Evolutionary conservation across 106 monocot genomes (phyloP).

Genomic region (Phalaenopsis equestris): DNA sequence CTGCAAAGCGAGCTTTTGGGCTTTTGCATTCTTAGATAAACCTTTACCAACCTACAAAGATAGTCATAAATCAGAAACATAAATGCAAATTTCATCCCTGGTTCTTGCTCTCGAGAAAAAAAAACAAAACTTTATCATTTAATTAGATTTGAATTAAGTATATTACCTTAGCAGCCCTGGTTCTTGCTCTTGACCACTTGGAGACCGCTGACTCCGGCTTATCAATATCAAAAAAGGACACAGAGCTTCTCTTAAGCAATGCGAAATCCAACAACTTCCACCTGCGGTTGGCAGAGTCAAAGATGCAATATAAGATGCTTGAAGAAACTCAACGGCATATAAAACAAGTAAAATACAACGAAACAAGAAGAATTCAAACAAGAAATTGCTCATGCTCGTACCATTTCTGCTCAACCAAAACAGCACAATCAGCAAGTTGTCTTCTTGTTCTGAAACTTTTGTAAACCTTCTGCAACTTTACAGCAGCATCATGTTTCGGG

Average conservation of each 20-base stretch:
- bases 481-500: slow-evolving; percentile 64
- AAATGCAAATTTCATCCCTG: neutral
- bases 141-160: neutral
- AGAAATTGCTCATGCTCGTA: slow-evolving; percentile 4
- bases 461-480: slow-evolving; percentile 93
- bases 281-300: slow-evolving; percentile 25
- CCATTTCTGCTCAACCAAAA: slow-evolving; percentile 91
- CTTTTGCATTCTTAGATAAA: slow-evolving; percentile 78
- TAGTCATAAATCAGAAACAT: neutral
- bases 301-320: neutral
- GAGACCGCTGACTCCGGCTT: slow-evolving; percentile 75
- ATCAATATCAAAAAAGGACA: slow-evolving; percentile 81
- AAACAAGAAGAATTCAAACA: neutral
- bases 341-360: neutral
- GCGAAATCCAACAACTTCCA: slow-evolving; percentile 96
- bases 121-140: neutral
- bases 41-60: slow-evolving; percentile 82
- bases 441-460: slow-evolving; percentile 89
- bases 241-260: slow-evolving; percentile 75
- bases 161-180: slow-evolving; percentile 78
- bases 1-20: slow-evolving; percentile 86
- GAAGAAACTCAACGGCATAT: neutral
- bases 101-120: too few species aligned
- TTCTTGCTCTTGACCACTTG: slow-evolving; percentile 78
- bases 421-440: slow-evolving; percentile 93